These are phyloP conservation scores for Speleostelium caveatum DNA, from an alignment of 78 protist species.

Conservation along the genomic window DNA sequence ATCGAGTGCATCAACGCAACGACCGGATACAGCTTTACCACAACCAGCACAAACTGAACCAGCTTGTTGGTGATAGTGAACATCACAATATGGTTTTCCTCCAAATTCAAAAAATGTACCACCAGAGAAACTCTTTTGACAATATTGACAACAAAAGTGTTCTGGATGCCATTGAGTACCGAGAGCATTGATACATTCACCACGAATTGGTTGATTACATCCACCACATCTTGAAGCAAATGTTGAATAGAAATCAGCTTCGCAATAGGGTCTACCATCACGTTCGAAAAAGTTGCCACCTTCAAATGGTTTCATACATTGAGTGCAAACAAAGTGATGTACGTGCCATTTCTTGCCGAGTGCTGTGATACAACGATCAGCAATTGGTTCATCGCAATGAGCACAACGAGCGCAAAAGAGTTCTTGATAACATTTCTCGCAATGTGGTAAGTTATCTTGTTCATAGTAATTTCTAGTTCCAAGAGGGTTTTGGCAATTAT, in stretches of 20 bases:
- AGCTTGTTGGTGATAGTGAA: slow-evolving; percentile 80
- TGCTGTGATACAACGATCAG: slow-evolving; percentile 83
- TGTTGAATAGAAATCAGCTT: slow-evolving; percentile 67
- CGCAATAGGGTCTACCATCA: slow-evolving; percentile 86
- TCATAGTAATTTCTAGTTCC: slow-evolving; percentile 81
- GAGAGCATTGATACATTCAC: slow-evolving; percentile 85
- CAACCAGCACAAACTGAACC: slow-evolving; percentile 82
- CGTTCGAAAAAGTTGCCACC: slow-evolving; percentile 83
- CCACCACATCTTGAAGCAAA: slow-evolving; percentile 78
- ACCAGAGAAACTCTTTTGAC: slow-evolving; percentile 59
- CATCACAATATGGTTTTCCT: slow-evolving; percentile 86
- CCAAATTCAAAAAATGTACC: slow-evolving; percentile 81
- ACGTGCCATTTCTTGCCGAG: slow-evolving; percentile 86
- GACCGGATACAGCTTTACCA: slow-evolving; percentile 76
- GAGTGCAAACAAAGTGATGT: slow-evolving; percentile 81
- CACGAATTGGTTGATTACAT: slow-evolving; percentile 74
- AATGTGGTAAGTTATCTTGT: slow-evolving; percentile 67
- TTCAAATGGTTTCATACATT: slow-evolving; percentile 82
- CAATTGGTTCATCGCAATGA: slow-evolving; percentile 83
- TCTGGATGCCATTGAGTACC: slow-evolving; percentile 89
- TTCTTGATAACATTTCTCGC: slow-evolving; percentile 82
- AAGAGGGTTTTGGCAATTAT: slow-evolving; percentile 71
- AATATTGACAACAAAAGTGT: slow-evolving; percentile 82
- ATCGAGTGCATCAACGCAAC: slow-evolving; percentile 82
- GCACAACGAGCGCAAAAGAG: slow-evolving; percentile 83